A percentile compares a stretch with the other conserved stretches of the same genome.
phyloP scores from a whole-genome alignment of 1,139 yeast genomes.

The Zygosaccharomyces sapae region DNA sequence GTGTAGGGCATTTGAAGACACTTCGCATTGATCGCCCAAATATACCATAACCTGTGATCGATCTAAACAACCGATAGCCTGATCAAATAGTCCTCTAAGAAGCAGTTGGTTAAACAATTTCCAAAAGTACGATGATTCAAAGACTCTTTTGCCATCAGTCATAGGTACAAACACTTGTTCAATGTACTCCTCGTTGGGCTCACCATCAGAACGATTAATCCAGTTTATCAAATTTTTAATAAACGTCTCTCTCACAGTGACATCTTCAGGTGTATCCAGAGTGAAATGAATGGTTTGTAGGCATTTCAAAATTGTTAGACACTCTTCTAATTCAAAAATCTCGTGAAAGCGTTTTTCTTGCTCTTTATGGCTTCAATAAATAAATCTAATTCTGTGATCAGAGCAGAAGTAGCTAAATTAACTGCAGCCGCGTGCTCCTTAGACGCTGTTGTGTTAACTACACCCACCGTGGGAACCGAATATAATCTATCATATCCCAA shows the following conservation, averaged over 20 bases:
- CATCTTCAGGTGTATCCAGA: constrained; percentile 44
- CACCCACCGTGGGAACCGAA: constrained; percentile 39
- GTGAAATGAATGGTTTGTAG: constrained; percentile 52
- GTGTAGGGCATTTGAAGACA: constrained; percentile 40
- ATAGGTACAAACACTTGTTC: constrained; percentile 24
- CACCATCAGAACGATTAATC: constrained; percentile 62
- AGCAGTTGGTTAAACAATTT: constrained; percentile 53
- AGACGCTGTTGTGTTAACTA: constrained; percentile 36
- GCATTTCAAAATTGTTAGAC: constrained; percentile 52
- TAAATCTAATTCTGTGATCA: constrained; percentile 36
- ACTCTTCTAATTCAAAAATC: constrained; percentile 45
- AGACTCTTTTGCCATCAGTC: constrained; percentile 43
- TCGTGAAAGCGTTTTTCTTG: constrained; percentile 17
- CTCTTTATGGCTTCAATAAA: constrained; percentile 33
- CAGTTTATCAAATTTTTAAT: constrained; percentile 44
- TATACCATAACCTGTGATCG: constrained; percentile 33
- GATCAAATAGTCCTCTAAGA: constrained; percentile 58
- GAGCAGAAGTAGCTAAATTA: constrained; percentile 37
- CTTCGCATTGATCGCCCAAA: constrained; percentile 22
- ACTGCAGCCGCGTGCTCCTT: constrained; percentile 36
- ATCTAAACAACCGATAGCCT: constrained; percentile 49
- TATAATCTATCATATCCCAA: constrained; percentile 40
- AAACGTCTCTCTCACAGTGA: constrained; percentile 32
- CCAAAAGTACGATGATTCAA: constrained; percentile 61
- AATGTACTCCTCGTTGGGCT: constrained; percentile 51